Conservation (phyloP, 2,329 filamentous ascomycete genomes). For the Neurospora sp. region DNA sequence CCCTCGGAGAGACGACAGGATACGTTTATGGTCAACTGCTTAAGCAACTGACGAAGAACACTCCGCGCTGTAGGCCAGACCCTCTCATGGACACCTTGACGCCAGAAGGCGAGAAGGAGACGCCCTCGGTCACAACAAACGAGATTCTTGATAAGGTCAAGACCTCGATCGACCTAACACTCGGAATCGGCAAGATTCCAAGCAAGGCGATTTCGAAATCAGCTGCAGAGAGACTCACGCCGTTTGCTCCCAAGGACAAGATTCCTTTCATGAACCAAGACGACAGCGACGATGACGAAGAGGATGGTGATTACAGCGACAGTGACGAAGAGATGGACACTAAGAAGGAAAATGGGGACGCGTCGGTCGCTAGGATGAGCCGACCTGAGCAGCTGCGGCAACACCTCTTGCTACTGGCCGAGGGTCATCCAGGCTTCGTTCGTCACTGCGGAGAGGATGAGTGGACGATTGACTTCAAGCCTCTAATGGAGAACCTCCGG, state of each 20-base stretch:
- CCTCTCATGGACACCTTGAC: constrained; percentile 36
- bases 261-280: constrained; percentile 22
- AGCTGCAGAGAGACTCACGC: constrained; percentile 29
- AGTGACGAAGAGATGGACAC: constrained; percentile 26
- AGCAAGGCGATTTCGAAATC: constrained; percentile 36
- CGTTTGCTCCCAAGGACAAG: constrained; percentile 19
- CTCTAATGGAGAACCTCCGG: constrained; percentile 59
- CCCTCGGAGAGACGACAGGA: constrained; percentile 64
- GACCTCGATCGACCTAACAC: constrained; percentile 41
- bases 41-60: constrained; percentile 57
- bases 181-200: constrained; percentile 47
- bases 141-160: constrained; percentile 48
- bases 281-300: constrained; percentile 29
- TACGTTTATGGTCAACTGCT: constrained; percentile 70
- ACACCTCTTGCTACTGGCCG: constrained; percentile 63
- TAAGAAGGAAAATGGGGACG: constrained; percentile 45
- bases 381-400: constrained; percentile 47
- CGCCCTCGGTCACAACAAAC: constrained; percentile 36
- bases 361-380: constrained; percentile 34
- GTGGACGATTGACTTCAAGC: constrained; percentile 79
- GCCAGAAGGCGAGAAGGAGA: constrained; percentile 25
- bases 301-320: constrained; percentile 24
- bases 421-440: constrained; percentile 60
- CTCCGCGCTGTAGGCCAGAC: constrained; percentile 57
- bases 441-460: constrained; percentile 60